A percentile compares a stretch with the other conserved stretches of the same genome.
Conservation (phyloP, 768 basidiomycete species). For the Galerina sulciceps region DNA sequence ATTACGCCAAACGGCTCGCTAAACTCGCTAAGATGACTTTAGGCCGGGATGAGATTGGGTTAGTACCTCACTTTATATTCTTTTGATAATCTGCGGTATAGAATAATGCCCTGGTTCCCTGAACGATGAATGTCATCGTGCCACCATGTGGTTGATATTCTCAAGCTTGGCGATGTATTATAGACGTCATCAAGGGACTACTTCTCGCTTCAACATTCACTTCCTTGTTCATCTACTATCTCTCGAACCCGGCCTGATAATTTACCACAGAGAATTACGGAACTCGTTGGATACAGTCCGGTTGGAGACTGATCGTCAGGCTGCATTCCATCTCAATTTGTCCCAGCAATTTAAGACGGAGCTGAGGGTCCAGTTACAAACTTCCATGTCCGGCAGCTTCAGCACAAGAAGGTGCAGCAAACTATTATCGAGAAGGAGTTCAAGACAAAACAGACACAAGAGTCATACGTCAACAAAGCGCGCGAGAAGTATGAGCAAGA, state of each 20-base stretch:
- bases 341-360: conserved; percentile 77
- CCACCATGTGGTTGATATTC: background rate
- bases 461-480: conserved; percentile 84
- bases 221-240: background rate
- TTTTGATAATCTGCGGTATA: too few species aligned
- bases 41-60: conserved; percentile 96
- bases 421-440: conserved; percentile 85
- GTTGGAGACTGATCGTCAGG: conserved; percentile 84
- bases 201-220: background rate
- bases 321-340: conserved; percentile 71
- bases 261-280: conserved; percentile 69
- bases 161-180: background rate
- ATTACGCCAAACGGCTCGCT: conserved; percentile 85
- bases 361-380: conserved; percentile 63
- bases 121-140: too few species aligned
- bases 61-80: conserved; percentile 32
- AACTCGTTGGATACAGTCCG: conserved; percentile 80
- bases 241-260: conserved; percentile 18
- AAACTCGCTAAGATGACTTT: conserved; percentile 78
- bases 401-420: conserved; percentile 78
- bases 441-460: conserved; percentile 88
- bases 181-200: background rate
- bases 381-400: conserved; percentile 67
- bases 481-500: conserved; percentile 94
- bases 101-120: too few species aligned